Conservation (phyloP, 495 filamentous ascomycete species). For the Aspergillus avenaceus region DNA sequence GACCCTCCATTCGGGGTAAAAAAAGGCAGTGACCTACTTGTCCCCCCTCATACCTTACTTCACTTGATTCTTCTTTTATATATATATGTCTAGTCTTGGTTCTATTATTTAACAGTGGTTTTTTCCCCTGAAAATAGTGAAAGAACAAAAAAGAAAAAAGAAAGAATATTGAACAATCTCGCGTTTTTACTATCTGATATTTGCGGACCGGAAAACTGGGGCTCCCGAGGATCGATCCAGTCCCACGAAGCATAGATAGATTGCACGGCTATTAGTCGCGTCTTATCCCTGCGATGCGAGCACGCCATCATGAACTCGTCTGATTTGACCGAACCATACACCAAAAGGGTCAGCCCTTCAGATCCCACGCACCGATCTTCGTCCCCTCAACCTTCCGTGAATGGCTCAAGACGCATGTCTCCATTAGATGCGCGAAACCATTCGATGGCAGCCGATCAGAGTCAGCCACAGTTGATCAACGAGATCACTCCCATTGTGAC, state of each 20-base stretch:
- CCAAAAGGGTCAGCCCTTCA: conserved; percentile 14
- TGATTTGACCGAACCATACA: conserved; percentile 25
- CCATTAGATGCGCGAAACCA: conserved; percentile 9
- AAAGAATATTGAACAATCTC: no score
- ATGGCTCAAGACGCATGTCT: conserved; percentile 13
- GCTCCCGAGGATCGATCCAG: no score
- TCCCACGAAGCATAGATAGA: no score
- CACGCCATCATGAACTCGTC: conserved; percentile 39
- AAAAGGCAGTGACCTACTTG: no score
- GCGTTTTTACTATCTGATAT: no score
- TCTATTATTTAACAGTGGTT: no score
- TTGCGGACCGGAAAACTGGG: background rate
- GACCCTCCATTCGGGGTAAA: no score
- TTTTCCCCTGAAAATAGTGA: no score
- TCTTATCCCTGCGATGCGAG: conserved; percentile 19
- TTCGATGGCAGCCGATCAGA: conserved; percentile 10
- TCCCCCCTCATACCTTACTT: no score
- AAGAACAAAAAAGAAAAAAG: no score
- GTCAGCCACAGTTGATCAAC: conserved; percentile 14
- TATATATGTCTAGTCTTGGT: no score
- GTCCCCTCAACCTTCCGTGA: conserved; percentile 24
- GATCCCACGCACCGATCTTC: conserved; percentile 23
- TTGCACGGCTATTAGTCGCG: background rate
- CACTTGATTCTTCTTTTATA: no score
- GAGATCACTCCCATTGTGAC: conserved; percentile 37